Evolutionary conservation across 202 grass and related monocot species (phyloP), one percentile per base, ranked within the genome.

Genomic region (Schoenoplectus tabernaemontani): DNA sequence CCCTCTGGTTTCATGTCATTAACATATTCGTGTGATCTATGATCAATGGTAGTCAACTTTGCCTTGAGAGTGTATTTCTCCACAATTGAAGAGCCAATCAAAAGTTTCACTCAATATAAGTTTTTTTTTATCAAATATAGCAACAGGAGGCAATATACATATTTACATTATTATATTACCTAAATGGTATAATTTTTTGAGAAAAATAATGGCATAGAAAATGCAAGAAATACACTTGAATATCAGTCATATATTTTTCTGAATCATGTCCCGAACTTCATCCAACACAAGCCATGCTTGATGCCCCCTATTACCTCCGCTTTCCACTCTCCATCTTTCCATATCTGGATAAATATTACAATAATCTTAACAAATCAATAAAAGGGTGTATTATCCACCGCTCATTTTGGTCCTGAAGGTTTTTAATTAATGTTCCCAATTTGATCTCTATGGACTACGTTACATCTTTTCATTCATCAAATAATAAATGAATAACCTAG

Each of bases 261-360:
- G 83, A 57, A 98, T 89, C 96, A 98, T 98, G 23, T 98, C 96
- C 61, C 96, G 89, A 58, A 95, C 91, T 82, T 98, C 89, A 59
- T 98, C 96, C 91, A 98, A 79, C 64, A 98, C 96, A 38, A 98
- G 91, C 90, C 96, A 98, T 56, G 90, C 91, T 85, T 98, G 92
- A 7, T 98, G 91, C 96, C 96, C 32, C 96, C 96, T 28, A 98
- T 95, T 51, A 98, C 89, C 57, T 98, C 91, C 43, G 46, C 96
- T 77, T 74, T 89, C 78, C 86, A 92, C 82, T 98, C 90, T 54
- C 91, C 91, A 84, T 98, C 96, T 89, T 98, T 98, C 96, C 96
- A 98, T 13, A 98, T 50, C 96, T 98, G 84, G 13, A 83, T 48
- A 84, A 10, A 53, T 5, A 54, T 69, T 24, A 23, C 65, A 69